Conservation (phyloP, 2,329 filamentous ascomycete species). For the Trichophyton benhamiae region DNA sequence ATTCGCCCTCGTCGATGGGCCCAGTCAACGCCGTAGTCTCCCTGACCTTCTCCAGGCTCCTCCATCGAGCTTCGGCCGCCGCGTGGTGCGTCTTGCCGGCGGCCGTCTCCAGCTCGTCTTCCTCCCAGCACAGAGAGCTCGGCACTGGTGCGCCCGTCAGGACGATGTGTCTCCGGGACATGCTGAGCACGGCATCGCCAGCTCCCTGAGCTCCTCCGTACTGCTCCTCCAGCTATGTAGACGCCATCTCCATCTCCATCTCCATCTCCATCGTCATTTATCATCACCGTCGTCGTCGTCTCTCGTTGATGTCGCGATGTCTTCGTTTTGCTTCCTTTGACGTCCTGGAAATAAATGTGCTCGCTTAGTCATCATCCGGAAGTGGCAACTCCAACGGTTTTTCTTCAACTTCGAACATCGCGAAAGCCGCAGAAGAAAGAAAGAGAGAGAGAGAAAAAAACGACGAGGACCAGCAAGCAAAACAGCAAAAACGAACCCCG, state of each 20-base stretch:
- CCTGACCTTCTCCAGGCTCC: slow-evolving; percentile 7
- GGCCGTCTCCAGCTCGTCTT: slow-evolving; percentile 30
- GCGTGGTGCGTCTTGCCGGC: neutral
- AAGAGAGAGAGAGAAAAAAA: too few relatives aligned
- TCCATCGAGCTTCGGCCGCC: slow-evolving; percentile 11
- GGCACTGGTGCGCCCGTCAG: slow-evolving; percentile 51
- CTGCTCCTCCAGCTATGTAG: neutral
- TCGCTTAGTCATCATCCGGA: neutral
- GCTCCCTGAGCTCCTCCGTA: neutral
- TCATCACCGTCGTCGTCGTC: neutral
- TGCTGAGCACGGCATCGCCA: slow-evolving; percentile 8
- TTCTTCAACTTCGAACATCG: neutral
- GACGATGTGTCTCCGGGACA: slow-evolving; percentile 33
- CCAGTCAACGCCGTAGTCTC: slow-evolving; percentile 3
- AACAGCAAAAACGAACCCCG: neutral
- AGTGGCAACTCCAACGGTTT: neutral
- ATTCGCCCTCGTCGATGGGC: slow-evolving; percentile 7
- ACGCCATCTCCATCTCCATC: neutral
- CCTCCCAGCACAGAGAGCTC: slow-evolving; percentile 43
- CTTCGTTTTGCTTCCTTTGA: too few relatives aligned
- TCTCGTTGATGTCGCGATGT: neutral
- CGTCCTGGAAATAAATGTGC: too few relatives aligned
- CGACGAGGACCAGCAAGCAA: neutral
- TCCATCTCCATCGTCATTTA: neutral
- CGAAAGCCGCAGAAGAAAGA: too few relatives aligned